Evolutionary conservation across 1,139 yeast genomes (phyloP), one percentile per base, ranked within the genome.

Genomic region (Yamadazyma pseudoaaseri): DNA sequence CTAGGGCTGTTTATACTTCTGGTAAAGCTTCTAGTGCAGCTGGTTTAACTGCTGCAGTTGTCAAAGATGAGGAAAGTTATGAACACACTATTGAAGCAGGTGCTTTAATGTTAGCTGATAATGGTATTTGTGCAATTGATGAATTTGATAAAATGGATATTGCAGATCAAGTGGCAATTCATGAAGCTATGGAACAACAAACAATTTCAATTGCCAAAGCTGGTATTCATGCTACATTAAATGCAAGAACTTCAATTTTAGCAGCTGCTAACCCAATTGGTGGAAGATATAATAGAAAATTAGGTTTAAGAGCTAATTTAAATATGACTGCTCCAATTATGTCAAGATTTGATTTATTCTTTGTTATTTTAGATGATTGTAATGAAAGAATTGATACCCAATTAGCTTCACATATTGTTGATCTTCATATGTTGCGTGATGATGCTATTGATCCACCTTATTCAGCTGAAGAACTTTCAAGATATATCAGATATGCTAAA

Each of bases 121-220:
- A 92, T 56, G 99, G 99, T 43, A 86, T 92, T 42, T 92, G 99
- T 72, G 95, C 97, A 44, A 92, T 92, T 61, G 99, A 92, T 58
- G 99, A 92, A 63, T 92, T 92, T 51, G 99, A 92, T 60, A 92
- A 94, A 68, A 92, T 92, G 98, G 97, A 92, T 60, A 61, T 92
- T 31, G 65, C 81, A 4, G 98, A 94, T 60, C 98, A 94, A 64
- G 98, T 92, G 38, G 98, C 98, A 3, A 92, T 92, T 68, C 99
- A 92, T 65, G 99, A 92, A 68, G 99, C 98, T 11, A 92, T 92
- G 99, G 98, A 92, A 70, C 98, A 92, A 62, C 98, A 92, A 59
- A 92, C 98, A 0, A 92, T 92, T 44, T 89, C 97, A 10, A 92
- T 92, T 52, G 97, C 98, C 16, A 92, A 92, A 58, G 98, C 98